phyloP scores from a whole-genome alignment of 2,329 filamentous ascomycete genomes.

The Rhytidhysteron rufulum region DNA sequence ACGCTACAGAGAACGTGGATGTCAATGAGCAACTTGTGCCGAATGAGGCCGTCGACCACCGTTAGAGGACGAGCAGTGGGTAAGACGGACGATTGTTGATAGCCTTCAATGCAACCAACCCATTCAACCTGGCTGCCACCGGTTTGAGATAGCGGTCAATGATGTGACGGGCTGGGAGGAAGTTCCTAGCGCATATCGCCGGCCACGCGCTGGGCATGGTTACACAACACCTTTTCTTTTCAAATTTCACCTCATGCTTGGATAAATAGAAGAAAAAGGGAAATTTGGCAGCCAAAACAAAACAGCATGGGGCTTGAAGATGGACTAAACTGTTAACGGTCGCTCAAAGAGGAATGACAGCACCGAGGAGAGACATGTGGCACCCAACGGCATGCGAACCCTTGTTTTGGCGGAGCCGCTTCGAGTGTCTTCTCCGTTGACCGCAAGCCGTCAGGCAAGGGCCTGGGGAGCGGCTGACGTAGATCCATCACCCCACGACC shows the following conservation, averaged over 20 bases:
- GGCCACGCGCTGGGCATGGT: background rate
- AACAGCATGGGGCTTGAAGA: conserved; percentile 7
- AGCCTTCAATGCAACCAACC: background rate
- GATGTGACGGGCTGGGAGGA: background rate
- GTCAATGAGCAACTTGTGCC: background rate
- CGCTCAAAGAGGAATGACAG: conserved; percentile 8
- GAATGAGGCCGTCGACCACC: conserved; percentile 4
- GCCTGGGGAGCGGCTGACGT: conserved; percentile 24
- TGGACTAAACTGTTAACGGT: conserved; percentile 9
- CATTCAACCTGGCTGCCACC: no score
- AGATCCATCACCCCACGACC: conserved; percentile 30
- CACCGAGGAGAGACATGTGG: background rate
- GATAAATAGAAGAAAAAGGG: background rate
- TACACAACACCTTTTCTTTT: background rate
- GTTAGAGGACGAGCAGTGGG: no score
- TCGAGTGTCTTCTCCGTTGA: conserved; percentile 27
- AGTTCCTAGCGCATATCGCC: background rate
- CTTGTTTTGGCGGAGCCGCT: conserved; percentile 25
- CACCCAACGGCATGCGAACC: conserved; percentile 8
- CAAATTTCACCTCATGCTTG: background rate
- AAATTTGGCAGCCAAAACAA: conserved; percentile 6
- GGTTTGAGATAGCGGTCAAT: conserved; percentile 1
- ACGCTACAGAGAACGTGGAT: background rate
- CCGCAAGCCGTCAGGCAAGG: conserved; percentile 28
- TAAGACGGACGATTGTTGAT: no score